phyloP scores from a whole-genome alignment of 2,329 filamentous ascomycete genomes.

The Ilyonectria destructans region DNA sequence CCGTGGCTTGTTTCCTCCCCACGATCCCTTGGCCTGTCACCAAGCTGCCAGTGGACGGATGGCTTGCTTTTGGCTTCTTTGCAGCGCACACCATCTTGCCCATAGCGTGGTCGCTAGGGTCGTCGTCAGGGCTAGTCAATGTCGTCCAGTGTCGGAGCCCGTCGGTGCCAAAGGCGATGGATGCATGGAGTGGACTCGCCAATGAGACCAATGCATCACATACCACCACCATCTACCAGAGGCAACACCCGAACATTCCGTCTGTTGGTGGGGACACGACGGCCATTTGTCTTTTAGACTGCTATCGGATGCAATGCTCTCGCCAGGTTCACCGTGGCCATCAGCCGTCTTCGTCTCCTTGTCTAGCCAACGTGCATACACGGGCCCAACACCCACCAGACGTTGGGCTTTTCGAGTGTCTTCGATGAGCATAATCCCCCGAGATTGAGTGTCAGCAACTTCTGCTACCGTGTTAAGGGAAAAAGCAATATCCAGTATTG shows the following conservation, averaged over 20 bases:
- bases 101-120: constrained; percentile 29
- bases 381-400: neutral
- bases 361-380: neutral
- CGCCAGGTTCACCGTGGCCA: neutral
- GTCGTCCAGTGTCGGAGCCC: neutral
- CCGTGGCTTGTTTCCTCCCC: constrained; percentile 45
- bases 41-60: constrained; percentile 33
- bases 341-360: neutral
- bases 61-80: constrained; percentile 36
- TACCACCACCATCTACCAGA: constrained; percentile 8
- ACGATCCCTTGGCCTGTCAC: constrained; percentile 39
- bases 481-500: constrained; percentile 9
- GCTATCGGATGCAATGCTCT: neutral
- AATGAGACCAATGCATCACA: constrained; percentile 23
- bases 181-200: neutral
- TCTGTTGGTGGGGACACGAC: constrained; percentile 7
- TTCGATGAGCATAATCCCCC: constrained; percentile 6
- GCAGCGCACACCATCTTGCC: constrained; percentile 26
- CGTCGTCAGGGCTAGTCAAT: constrained; percentile 20
- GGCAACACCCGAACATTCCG: constrained; percentile 39
- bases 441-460: neutral
- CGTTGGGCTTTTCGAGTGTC: constrained; percentile 7
- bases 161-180: neutral
- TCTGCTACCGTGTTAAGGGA: constrained; percentile 10
- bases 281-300: neutral